Evolutionary conservation across 2,329 filamentous ascomycete species (phyloP), one percentile per base, ranked within the genome.

Genomic region (Ilyonectria mors-panacis): DNA sequence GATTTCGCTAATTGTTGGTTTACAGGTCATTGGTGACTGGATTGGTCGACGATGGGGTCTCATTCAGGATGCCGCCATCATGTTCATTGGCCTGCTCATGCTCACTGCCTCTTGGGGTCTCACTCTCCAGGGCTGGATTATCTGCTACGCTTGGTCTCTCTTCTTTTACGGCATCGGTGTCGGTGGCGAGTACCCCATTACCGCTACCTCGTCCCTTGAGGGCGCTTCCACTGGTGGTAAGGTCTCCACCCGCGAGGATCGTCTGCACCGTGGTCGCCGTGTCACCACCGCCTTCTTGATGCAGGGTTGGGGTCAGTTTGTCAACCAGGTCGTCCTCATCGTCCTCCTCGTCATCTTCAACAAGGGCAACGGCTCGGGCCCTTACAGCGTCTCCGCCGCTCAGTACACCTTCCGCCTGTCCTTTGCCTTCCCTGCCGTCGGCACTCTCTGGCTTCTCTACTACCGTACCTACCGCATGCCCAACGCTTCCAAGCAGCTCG

Each of bases 231-330:
- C 93, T n/a, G 84, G 94, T 42, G 95, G 95, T 69, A 95, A 92
- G 80, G 84, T 97, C 60, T 98, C 95, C 7, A 97, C 94, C 65
- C 92, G 92, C 69, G 94, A 97, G 60, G 95, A 98, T 80, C 94
- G 95, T 79, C 90, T 98, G 59, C 95, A 98, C 85, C 94, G 95
- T 83, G 95, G 95, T 71, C 93, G 95, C 78, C 97, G 97, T 82
- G 95, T 98, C 79, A 97, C 94, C 72, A 94, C 92, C 81, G 95
- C 95, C 65, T 98, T 98, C 85, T 83, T 98, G 82, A 98, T 98
- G 95, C 95, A 98, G 83, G 95, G 95, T 61, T 98, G 95, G 95
- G 95, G 95, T 72, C 95, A 98, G 82, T 93, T 97, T 80, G 86
- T 93, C 85, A 98, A 98, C 88, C 95, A 98, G 83, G 92, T 93